Percentiles rank a stretch among this genome's conserved stretches.
Conservation (phyloP, 495 filamentous ascomycete genomes). For the Neurospora cerealis region DNA sequence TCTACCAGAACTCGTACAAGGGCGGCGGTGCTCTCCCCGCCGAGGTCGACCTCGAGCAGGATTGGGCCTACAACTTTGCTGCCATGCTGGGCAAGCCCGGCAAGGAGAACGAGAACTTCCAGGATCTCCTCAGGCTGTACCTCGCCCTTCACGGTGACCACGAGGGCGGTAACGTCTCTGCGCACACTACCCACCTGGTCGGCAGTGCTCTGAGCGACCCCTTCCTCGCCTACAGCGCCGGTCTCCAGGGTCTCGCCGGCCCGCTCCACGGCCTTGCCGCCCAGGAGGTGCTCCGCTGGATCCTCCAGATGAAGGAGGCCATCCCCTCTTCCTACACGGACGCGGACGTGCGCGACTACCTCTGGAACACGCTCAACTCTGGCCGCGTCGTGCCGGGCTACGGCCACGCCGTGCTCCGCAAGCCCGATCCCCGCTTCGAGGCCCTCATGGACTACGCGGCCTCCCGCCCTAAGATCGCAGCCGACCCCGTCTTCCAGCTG, state of each 20-base stretch:
- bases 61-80: constrained; percentile 98
- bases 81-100: constrained; percentile 91
- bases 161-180: constrained; percentile 95
- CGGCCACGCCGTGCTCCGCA: constrained; percentile 95
- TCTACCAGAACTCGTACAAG: constrained; percentile 82
- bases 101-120: constrained; percentile 80
- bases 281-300: constrained; percentile 94
- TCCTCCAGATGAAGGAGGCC: constrained; percentile 82
- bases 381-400: constrained; percentile 94
- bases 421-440: constrained; percentile 92
- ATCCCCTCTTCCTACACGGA: constrained; percentile 74
- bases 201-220: constrained; percentile 93
- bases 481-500: constrained; percentile 84
- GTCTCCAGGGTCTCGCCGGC: constrained; percentile 88
- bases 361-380: constrained; percentile 87
- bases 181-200: constrained; percentile 93
- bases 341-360: constrained; percentile 70
- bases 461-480: constrained; percentile 69
- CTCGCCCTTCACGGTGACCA: constrained; percentile 96
- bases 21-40: constrained; percentile 68
- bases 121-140: constrained; percentile 87
- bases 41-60: constrained; percentile 70
- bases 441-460: constrained; percentile 93
- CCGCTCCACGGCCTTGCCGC: constrained; percentile 75
- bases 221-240: constrained; percentile 91